Conservation (phyloP, 352 stramenopile species). For the Lagenidium giganteum region DNA sequence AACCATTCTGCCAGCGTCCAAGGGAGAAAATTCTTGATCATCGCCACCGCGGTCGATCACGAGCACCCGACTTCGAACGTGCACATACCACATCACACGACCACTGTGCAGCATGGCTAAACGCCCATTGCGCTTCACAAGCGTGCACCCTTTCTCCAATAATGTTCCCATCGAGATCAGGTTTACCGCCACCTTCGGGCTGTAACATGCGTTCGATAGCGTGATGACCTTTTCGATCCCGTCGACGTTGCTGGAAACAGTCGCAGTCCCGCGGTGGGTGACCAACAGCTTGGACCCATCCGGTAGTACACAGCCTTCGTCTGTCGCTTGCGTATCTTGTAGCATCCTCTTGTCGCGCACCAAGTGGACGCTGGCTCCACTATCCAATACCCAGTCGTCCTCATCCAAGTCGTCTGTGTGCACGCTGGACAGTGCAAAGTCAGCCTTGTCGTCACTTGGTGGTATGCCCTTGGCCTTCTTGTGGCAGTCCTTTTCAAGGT, state of each 20-base stretch:
- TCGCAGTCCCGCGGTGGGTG: not conserved
- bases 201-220: not conserved
- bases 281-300: not conserved
- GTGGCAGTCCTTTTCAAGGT: not conserved
- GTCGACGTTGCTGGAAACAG: not conserved
- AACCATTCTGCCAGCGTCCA: no score
- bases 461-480: no score
- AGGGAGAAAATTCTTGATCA: no score
- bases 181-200: not conserved
- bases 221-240: not conserved
- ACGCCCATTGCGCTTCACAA: not conserved
- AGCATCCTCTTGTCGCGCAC: constrained; percentile 2
- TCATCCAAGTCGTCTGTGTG: no score
- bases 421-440: no score
- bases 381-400: constrained; percentile 11
- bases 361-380: not conserved
- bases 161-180: constrained; percentile 5
- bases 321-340: not conserved
- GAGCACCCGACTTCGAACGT: constrained; percentile 3
- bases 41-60: constrained; percentile 3
- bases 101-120: not conserved
- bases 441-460: no score
- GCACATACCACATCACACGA: not conserved
- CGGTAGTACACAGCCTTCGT: not conserved
- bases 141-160: not conserved